These are phyloP conservation scores for Dianthus caryophyllus DNA, from an alignment of 148 eudicot species.

Conservation along the genomic window DNA sequence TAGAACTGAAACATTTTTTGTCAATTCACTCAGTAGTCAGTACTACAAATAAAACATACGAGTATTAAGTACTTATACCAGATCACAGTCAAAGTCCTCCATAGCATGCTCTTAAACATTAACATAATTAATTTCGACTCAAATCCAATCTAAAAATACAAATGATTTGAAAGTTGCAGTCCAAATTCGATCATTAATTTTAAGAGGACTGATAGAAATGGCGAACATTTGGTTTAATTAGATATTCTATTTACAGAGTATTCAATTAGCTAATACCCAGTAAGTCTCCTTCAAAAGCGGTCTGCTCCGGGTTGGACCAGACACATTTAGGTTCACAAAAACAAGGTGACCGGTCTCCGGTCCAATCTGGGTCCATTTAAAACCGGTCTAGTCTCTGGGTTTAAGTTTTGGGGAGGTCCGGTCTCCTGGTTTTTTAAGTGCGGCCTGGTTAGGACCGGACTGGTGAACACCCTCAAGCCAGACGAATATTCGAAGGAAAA, in stretches of 20 bases:
- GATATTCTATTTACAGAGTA: background rate
- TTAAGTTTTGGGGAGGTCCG: too few species aligned
- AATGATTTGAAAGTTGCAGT: background rate
- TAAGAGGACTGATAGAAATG: background rate
- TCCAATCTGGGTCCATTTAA: too few species aligned
- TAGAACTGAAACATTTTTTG: background rate
- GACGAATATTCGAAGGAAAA: too few species aligned
- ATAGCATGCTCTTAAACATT: background rate
- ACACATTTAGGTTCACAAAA: too few species aligned
- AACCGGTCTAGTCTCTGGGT: too few species aligned
- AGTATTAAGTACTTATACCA: background rate
- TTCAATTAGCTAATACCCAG: background rate
- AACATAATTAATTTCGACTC: background rate
- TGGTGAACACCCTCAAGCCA: too few species aligned
- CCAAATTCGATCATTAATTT: background rate
- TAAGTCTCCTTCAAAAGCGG: too few species aligned
- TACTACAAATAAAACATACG: constrained; percentile 1
- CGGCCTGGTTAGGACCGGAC: too few species aligned
- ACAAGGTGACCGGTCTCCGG: too few species aligned
- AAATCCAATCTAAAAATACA: background rate
- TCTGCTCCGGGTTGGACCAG: too few species aligned
- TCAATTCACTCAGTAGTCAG: background rate
- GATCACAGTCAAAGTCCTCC: background rate
- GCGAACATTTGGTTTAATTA: background rate
- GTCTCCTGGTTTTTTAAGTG: too few species aligned